Evolutionary conservation across 345 rosid species (phyloP).

Genomic region (Sisymbrium altissimum): DNA sequence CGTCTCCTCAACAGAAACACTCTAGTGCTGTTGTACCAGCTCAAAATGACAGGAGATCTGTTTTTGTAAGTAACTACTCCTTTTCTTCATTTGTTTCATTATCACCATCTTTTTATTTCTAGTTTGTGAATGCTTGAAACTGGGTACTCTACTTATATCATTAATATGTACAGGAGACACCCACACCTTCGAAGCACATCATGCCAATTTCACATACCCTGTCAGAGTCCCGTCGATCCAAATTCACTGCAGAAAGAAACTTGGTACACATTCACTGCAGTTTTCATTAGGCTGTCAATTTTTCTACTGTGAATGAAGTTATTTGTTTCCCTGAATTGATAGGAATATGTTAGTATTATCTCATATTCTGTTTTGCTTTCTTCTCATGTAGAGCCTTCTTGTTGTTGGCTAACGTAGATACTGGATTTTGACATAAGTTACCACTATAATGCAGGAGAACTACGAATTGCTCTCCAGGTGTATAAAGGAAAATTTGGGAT

Average conservation of each 20-base stretch:
- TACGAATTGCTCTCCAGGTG: slow-evolving; percentile 80
- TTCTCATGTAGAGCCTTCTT: slow-evolving; percentile 9
- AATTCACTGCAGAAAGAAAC: slow-evolving; percentile 78
- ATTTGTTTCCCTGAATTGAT: neutral
- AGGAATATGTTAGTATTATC: slow-evolving; percentile 7
- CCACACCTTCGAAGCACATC: slow-evolving; percentile 80
- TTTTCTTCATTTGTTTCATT: slow-evolving; percentile 3
- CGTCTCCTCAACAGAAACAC: slow-evolving; percentile 50
- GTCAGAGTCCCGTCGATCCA: slow-evolving; percentile 74
- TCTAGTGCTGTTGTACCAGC: slow-evolving; percentile 43
- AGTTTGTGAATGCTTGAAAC: slow-evolving; percentile 4
- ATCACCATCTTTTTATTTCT: slow-evolving; percentile 1
- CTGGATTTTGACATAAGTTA: slow-evolving; percentile 8
- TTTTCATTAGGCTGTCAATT: slow-evolving; percentile 23
- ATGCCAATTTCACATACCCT: slow-evolving; percentile 64
- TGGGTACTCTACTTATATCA: neutral
- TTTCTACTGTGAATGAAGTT: slow-evolving; percentile 1
- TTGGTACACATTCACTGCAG: slow-evolving; percentile 44
- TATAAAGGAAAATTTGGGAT: slow-evolving; percentile 82
- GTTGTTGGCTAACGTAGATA: slow-evolving; percentile 7
- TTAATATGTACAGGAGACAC: slow-evolving; percentile 63
- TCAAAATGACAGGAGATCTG: slow-evolving; percentile 50
- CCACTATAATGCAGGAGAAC: slow-evolving; percentile 60
- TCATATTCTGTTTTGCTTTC: slow-evolving; percentile 12
- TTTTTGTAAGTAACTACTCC: slow-evolving; percentile 57